phyloP scores from a whole-genome alignment of 257 asterid genomes.

The Oldenlandia corymbosa region DNA sequence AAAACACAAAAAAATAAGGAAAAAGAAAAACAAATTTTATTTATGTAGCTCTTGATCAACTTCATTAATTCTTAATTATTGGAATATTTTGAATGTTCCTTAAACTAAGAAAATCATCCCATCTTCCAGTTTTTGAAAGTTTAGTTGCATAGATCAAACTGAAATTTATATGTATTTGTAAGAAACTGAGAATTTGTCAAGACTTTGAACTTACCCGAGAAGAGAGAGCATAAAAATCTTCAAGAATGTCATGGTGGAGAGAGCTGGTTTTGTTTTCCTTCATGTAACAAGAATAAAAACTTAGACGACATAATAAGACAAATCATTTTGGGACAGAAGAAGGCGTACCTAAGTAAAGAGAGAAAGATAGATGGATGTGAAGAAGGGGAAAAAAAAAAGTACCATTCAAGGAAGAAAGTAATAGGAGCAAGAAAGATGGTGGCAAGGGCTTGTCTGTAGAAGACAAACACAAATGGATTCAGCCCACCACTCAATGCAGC shows the following conservation, averaged over 20 bases:
- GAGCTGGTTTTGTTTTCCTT: slow-evolving; percentile 73
- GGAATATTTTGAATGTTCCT: too few species aligned
- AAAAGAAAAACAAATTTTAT: too few species aligned
- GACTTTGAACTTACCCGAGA: slow-evolving; percentile 46
- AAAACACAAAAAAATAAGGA: too few species aligned
- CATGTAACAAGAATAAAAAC: neutral
- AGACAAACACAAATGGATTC: slow-evolving; percentile 72
- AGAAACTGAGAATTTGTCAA: too few species aligned
- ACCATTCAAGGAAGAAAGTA: slow-evolving; percentile 59
- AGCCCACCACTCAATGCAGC: slow-evolving; percentile 78
- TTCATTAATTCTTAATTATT: too few species aligned
- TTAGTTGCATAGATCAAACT: too few species aligned
- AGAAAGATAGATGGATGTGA: neutral
- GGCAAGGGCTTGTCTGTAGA: slow-evolving; percentile 81
- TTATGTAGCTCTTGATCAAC: too few species aligned
- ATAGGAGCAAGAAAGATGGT: slow-evolving; percentile 67
- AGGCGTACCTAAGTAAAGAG: too few species aligned
- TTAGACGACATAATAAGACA: neutral
- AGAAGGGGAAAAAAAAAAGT: neutral
- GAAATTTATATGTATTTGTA: too few species aligned
- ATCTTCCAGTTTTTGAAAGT: too few species aligned
- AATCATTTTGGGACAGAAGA: too few species aligned
- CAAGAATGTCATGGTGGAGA: slow-evolving; percentile 44
- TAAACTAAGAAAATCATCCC: too few species aligned
- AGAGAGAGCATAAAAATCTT: slow-evolving; percentile 70